Percentiles rank a stretch among this genome's conserved stretches.
Evolutionary conservation across 2,329 filamentous ascomycete genomes (phyloP).

Genomic region (Plectosphaerella plurivora): DNA sequence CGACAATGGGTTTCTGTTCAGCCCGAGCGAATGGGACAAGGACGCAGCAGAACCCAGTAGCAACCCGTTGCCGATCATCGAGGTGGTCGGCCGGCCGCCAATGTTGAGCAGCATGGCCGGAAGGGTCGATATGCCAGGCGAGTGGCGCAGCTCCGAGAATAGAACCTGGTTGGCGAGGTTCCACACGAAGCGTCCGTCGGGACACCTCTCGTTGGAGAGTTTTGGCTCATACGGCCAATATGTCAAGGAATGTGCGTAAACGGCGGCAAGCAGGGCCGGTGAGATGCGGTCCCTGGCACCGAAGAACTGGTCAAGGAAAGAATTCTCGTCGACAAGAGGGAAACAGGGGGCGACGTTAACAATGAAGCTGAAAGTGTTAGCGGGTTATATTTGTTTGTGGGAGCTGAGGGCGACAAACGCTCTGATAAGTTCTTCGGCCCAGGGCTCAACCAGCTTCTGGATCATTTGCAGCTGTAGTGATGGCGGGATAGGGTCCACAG

Average conservation of each 20-base stretch:
- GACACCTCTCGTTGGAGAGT: conserved; percentile 40
- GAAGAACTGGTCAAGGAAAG: conserved; percentile 44
- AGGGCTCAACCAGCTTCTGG: conserved; percentile 55
- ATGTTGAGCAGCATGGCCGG: conserved; percentile 54
- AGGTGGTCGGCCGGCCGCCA: conserved; percentile 54
- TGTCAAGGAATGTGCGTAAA: conserved; percentile 54
- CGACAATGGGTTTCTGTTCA: conserved; percentile 46
- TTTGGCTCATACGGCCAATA: conserved; percentile 50
- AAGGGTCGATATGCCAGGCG: conserved; percentile 54
- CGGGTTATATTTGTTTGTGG: background rate
- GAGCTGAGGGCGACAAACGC: conserved; percentile 25
- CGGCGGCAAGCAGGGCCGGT: conserved; percentile 49
- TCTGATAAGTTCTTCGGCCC: conserved; percentile 43
- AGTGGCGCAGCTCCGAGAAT: conserved; percentile 54
- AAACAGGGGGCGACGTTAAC: conserved; percentile 55
- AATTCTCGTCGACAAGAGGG: conserved; percentile 52
- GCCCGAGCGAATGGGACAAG: conserved; percentile 47
- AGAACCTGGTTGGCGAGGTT: conserved; percentile 57
- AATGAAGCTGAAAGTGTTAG: conserved; percentile 38
- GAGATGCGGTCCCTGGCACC: conserved; percentile 43
- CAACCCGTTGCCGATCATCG: conserved; percentile 53
- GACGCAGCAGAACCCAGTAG: conserved; percentile 46
- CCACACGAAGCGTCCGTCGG: conserved; percentile 57
- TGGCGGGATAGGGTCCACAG: conserved; percentile 29
- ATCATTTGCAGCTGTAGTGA: conserved; percentile 48